Evolutionary conservation across 768 basidiomycete species (phyloP).

Genomic region (Calocybe gangraenosa): DNA sequence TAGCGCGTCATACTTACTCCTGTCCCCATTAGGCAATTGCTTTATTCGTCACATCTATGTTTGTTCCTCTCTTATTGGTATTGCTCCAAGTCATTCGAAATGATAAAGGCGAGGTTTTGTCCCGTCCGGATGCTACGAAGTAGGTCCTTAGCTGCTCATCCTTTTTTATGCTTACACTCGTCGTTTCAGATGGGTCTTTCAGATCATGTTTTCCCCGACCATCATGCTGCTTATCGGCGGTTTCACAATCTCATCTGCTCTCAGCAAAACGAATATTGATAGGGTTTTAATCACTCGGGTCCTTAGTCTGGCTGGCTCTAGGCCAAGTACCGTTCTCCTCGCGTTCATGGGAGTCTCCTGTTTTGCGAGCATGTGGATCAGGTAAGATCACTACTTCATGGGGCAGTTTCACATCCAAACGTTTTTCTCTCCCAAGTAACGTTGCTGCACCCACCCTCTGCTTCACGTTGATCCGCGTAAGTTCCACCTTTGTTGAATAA

Average conservation of each 20-base stretch:
- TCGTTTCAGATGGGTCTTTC: conserved; percentile 73
- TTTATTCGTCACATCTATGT: conserved; percentile 92
- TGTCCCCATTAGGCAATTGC: conserved; percentile 76
- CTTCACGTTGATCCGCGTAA: conserved; percentile 90
- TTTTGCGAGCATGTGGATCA: conserved; percentile 99
- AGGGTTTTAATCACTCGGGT: conserved; percentile 87
- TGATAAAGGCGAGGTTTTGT: conserved; percentile 45
- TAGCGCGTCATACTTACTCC: not conserved
- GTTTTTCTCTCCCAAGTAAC: conserved; percentile 51
- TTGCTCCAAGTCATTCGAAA: conserved; percentile 69
- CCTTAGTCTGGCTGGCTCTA: conserved; percentile 84
- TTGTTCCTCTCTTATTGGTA: conserved; percentile 87
- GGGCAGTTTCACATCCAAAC: conserved; percentile 9
- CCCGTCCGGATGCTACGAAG: conserved; percentile 76
- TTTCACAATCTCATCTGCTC: conserved; percentile 94
- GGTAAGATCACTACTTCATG: conserved; percentile 35
- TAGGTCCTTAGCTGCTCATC: conserved; percentile 29
- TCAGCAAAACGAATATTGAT: conserved; percentile 95
- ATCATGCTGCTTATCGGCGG: conserved; percentile 98
- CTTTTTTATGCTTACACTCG: not conserved
- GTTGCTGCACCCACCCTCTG: conserved; percentile 97
- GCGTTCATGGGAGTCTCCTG: conserved; percentile 96
- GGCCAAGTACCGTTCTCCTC: conserved; percentile 81
- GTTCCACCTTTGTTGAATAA: conserved; percentile 21
- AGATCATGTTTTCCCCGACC: conserved; percentile 94